A percentile compares a stretch with the other conserved stretches of the same genome.
Evolutionary conservation across 352 stramenopile genomes (phyloP).

Genomic region (Lagenidium giganteum): DNA sequence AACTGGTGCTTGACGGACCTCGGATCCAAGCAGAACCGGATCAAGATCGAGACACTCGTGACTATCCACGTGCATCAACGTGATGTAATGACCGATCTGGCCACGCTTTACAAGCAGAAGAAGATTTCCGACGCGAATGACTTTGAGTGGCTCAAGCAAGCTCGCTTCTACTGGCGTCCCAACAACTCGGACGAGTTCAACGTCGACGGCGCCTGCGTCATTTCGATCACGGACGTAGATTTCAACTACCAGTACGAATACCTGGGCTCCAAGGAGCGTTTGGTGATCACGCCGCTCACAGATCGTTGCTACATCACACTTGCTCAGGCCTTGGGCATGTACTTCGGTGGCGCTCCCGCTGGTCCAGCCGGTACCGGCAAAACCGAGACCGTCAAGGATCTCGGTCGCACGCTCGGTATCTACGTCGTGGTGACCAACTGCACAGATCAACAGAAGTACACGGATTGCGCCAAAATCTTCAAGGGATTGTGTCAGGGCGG

Average conservation of each 20-base stretch:
- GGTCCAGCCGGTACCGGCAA: constrained; percentile 95
- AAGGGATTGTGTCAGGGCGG: constrained; percentile 96
- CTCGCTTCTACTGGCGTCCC: constrained; percentile 97
- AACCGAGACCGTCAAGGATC: constrained; percentile 97
- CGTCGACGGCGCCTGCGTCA: constrained; percentile 92
- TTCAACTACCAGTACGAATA: constrained; percentile 99
- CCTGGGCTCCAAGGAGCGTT: constrained; percentile 94
- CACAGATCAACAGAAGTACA: constrained; percentile 97
- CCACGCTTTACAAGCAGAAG: constrained; percentile 92
- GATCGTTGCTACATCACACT: constrained; percentile 98
- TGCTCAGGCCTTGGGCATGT: constrained; percentile 97
- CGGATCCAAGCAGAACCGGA: constrained; percentile 94
- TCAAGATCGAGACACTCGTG: constrained; percentile 98
- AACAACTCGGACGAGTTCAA: constrained; percentile 94
- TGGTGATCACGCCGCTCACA: constrained; percentile 97
- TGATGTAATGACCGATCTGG: constrained; percentile 95
- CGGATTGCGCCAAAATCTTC: constrained; percentile 98
- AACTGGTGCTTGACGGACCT: constrained; percentile 97
- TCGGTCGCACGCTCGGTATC: constrained; percentile 93
- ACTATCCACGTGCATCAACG: constrained; percentile 98
- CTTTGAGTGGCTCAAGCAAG: constrained; percentile 99
- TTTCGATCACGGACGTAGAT: constrained; percentile 97
- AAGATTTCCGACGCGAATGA: constrained; percentile 97
- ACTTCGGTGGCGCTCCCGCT: constrained; percentile 94
- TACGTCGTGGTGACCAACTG: constrained; percentile 98